Percentiles rank a stretch among this genome's conserved stretches.
Conservation (phyloP, 768 basidiomycete species). For the Leccinum incarnatum region DNA sequence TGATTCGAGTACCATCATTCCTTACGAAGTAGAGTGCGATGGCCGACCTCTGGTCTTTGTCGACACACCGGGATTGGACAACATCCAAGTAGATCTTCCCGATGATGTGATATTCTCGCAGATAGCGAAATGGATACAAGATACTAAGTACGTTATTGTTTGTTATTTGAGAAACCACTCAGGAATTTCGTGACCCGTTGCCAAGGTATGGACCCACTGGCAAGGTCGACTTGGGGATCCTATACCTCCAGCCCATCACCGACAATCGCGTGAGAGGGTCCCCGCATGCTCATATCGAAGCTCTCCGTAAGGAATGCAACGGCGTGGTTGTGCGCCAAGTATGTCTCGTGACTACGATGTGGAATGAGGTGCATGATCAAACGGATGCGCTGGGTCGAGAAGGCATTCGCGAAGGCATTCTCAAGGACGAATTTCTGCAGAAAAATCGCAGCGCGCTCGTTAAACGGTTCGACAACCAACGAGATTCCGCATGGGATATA, state of each 20-base stretch:
- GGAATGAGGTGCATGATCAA: slow-evolving; percentile 2
- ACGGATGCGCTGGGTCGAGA: background rate
- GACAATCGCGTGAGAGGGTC: background rate
- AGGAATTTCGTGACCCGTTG: background rate
- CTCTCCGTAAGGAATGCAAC: slow-evolving; percentile 1
- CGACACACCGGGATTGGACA: no score
- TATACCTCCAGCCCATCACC: slow-evolving; percentile 9
- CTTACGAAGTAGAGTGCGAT: no score
- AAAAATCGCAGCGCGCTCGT: background rate
- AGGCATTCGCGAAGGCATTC: background rate
- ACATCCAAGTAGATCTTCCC: background rate
- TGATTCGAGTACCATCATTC: no score
- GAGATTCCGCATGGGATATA: background rate
- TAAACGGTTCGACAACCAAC: slow-evolving; percentile 4
- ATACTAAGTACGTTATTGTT: background rate
- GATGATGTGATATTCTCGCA: slow-evolving; percentile 2
- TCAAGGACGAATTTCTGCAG: slow-evolving; percentile 2
- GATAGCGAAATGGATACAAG: background rate
- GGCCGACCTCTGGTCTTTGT: no score
- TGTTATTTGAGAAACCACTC: background rate
- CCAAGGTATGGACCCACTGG: background rate
- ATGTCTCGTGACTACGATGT: slow-evolving; percentile 12
- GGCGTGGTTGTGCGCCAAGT: background rate
- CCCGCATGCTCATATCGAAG: background rate
- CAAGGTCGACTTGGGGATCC: background rate